Conservation (phyloP, 257 asterid genomes). For the Nicotiana knightiana region DNA sequence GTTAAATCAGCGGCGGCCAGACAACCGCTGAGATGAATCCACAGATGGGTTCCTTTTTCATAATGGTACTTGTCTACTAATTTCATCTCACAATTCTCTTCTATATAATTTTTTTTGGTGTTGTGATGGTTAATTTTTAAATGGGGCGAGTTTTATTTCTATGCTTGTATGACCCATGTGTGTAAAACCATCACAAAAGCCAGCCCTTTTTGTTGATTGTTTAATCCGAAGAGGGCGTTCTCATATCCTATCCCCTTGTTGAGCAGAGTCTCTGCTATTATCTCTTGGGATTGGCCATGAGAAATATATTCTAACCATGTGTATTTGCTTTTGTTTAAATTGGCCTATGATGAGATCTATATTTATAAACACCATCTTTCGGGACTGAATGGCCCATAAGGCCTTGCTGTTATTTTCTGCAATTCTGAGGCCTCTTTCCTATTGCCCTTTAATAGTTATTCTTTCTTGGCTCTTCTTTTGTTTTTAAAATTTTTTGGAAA, state of each 20-base stretch:
- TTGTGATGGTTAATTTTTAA: constrained; percentile 2
- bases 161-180: constrained; percentile 15
- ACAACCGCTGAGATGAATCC: constrained; percentile 41
- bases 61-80: constrained; percentile 23
- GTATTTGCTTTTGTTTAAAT: background rate
- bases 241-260: constrained; percentile 75
- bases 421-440: constrained; percentile 60
- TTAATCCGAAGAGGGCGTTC: constrained; percentile 32
- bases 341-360: constrained; percentile 48
- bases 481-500: background rate
- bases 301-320: constrained; percentile 25
- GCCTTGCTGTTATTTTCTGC: constrained; percentile 56
- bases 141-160: constrained; percentile 12
- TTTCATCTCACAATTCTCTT: constrained; percentile 13
- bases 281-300: constrained; percentile 72
- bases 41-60: constrained; percentile 18
- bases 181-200: constrained; percentile 11
- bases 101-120: background rate
- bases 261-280: constrained; percentile 52
- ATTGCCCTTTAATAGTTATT: background rate
- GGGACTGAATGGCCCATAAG: constrained; percentile 57
- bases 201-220: constrained; percentile 13
- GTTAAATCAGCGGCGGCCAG: constrained; percentile 34
- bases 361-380: constrained; percentile 57
- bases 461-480: background rate